Conservation (phyloP, 164 flowering plant genomes). For the Chimonanthus salicifolius region DNA sequence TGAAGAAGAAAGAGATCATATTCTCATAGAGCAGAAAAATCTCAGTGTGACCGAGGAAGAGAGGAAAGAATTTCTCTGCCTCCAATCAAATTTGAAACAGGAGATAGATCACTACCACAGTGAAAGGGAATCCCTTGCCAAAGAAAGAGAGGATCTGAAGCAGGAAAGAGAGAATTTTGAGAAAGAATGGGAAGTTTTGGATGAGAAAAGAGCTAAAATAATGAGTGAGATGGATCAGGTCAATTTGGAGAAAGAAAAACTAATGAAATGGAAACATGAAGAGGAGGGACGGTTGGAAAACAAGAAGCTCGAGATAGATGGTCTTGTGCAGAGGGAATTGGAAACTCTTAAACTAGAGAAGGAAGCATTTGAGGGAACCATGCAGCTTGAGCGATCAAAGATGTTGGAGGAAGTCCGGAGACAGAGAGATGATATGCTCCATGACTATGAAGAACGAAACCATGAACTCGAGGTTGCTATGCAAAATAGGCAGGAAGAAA, state of each 20-base stretch:
- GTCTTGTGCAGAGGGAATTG: slow-evolving; percentile 41
- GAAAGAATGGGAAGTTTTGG: slow-evolving; percentile 81
- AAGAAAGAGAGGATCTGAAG: slow-evolving; percentile 61
- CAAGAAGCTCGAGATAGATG: slow-evolving; percentile 37
- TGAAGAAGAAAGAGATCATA: slow-evolving; percentile 34
- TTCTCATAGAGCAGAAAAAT: slow-evolving; percentile 45
- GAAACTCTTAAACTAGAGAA: slow-evolving; percentile 54
- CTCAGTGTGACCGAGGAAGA: slow-evolving; percentile 48
- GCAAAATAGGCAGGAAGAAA: slow-evolving; percentile 42
- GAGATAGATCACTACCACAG: slow-evolving; percentile 50
- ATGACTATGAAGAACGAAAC: slow-evolving; percentile 49
- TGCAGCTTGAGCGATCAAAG: slow-evolving; percentile 49
- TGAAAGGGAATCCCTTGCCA: slow-evolving; percentile 48
- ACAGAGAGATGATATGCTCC: slow-evolving; percentile 40
- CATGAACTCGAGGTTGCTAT: slow-evolving; percentile 46
- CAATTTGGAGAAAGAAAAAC: slow-evolving; percentile 43
- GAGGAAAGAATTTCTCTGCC: slow-evolving; percentile 45
- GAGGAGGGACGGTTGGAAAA: slow-evolving; percentile 54
- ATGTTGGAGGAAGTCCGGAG: slow-evolving; percentile 42
- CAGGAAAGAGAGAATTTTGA: slow-evolving; percentile 69
- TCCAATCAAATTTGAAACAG: slow-evolving; percentile 57
- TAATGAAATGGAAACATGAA: slow-evolving; percentile 31
- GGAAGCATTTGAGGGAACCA: slow-evolving; percentile 55
- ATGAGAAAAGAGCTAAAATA: slow-evolving; percentile 57
- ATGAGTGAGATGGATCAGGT: slow-evolving; percentile 31